These are phyloP conservation scores for Trichoderma erinaceum DNA, from an alignment of 495 filamentous ascomycete genomes.

Conservation along the genomic window DNA sequence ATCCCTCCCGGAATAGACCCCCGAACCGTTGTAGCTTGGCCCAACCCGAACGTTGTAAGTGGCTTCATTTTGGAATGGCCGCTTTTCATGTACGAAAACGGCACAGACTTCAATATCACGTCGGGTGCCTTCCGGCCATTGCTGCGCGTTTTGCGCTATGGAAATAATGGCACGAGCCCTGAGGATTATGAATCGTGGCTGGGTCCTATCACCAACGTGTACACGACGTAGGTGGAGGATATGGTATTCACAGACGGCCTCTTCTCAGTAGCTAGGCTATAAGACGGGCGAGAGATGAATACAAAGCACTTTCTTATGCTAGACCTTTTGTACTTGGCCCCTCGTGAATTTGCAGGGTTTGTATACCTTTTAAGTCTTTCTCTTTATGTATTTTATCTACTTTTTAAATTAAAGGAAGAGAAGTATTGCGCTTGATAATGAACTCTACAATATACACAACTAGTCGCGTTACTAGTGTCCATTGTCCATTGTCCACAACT, in stretches of 20 bases:
- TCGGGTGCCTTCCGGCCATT: background rate
- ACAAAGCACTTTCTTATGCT: too few species aligned
- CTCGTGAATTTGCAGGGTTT: too few species aligned
- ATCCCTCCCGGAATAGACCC: background rate
- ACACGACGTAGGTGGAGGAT: background rate
- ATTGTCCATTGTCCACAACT: background rate
- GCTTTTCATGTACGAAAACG: conserved; percentile 5
- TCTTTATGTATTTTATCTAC: too few species aligned
- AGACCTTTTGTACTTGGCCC: too few species aligned
- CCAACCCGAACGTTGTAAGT: background rate
- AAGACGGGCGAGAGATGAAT: too few species aligned
- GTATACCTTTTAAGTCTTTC: too few species aligned
- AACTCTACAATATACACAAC: too few species aligned
- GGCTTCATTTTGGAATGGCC: conserved; percentile 2
- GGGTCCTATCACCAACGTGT: background rate
- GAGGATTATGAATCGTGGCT: conserved; percentile 2
- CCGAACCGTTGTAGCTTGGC: background rate
- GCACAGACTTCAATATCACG: background rate
- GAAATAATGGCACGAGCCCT: background rate
- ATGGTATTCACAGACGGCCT: background rate
- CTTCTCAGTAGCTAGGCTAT: too few species aligned
- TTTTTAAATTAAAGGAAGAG: too few species aligned
- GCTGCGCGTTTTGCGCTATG: conserved; percentile 2
- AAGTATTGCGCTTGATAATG: too few species aligned
- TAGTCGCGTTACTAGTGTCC: too few species aligned